Conservation (phyloP, 164 flowering plant species). For the Macadamia tetraphylla region DNA sequence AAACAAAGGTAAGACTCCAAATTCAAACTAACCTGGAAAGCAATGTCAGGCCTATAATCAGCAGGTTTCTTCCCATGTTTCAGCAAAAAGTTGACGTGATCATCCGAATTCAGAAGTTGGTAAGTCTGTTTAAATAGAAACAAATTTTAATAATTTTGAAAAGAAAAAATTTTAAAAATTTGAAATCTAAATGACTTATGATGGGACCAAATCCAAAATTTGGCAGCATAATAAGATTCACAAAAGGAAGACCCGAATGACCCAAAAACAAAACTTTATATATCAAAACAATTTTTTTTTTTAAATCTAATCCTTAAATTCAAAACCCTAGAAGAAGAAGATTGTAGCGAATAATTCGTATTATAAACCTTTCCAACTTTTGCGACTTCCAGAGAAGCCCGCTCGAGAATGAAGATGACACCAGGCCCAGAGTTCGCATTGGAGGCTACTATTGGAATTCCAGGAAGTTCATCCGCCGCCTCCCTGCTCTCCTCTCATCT, state of each 20-base stretch:
- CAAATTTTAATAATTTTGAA: background rate
- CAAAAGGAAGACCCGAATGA: background rate
- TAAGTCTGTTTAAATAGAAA: constrained; percentile 36
- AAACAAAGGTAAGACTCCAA: background rate
- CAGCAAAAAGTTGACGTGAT: constrained; percentile 62
- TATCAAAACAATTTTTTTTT: too few species aligned
- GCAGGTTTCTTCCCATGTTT: constrained; percentile 59
- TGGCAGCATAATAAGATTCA: too few species aligned
- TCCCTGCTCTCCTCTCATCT: constrained; percentile 17
- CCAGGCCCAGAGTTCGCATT: constrained; percentile 32
- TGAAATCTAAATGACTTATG: too few species aligned
- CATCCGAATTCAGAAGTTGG: constrained; percentile 76
- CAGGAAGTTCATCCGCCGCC: constrained; percentile 31
- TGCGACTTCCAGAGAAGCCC: constrained; percentile 78
- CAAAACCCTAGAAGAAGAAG: background rate
- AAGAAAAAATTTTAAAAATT: too few species aligned
- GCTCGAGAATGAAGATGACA: constrained; percentile 72
- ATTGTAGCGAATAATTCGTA: too few species aligned
- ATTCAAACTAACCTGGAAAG: constrained; percentile 58
- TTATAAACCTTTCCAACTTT: constrained; percentile 78
- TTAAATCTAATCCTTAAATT: background rate
- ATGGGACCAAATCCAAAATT: too few species aligned
- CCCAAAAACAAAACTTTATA: background rate
- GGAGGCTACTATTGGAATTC: constrained; percentile 42
- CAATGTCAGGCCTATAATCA: constrained; percentile 86